Conservation (phyloP, 805 yeast species). For the Saccharomycopsis schoenii region DNA sequence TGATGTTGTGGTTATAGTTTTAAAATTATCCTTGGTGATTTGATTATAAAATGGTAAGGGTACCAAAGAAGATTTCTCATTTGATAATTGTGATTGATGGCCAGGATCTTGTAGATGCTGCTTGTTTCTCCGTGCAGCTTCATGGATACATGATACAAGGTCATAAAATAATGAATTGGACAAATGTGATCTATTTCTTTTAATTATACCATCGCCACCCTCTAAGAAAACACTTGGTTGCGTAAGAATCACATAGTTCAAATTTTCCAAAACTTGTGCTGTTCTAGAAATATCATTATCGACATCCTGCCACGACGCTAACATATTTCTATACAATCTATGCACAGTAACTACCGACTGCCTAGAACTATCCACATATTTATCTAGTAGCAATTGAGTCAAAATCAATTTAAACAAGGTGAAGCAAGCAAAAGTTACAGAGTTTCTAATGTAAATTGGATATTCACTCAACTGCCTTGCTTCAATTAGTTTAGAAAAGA, state of each 20-base stretch:
- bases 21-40: conserved; percentile 81
- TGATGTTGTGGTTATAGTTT: conserved; percentile 73
- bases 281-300: conserved; percentile 87
- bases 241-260: conserved; percentile 77
- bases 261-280: conserved; percentile 81
- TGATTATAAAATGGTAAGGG: conserved; percentile 89
- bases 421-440: conserved; percentile 73
- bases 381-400: conserved; percentile 55
- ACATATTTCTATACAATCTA: conserved; percentile 73
- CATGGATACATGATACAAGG: conserved; percentile 89
- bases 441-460: conserved; percentile 79
- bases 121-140: conserved; percentile 65
- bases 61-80: conserved; percentile 30
- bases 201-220: conserved; percentile 62
- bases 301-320: conserved; percentile 85
- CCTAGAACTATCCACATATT: conserved; percentile 77
- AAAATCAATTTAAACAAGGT: conserved; percentile 72
- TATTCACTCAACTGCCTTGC: conserved; percentile 64
- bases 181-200: conserved; percentile 84
- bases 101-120: conserved; percentile 11
- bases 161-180: conserved; percentile 89
- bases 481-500: conserved; percentile 62
- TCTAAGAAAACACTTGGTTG: conserved; percentile 65
- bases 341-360: conserved; percentile 92
- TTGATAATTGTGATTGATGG: conserved; percentile 8